Evolutionary conservation across 2,329 filamentous ascomycete genomes (phyloP), one percentile per base, ranked within the genome.

Genomic region (Albifimbria verrucaria): DNA sequence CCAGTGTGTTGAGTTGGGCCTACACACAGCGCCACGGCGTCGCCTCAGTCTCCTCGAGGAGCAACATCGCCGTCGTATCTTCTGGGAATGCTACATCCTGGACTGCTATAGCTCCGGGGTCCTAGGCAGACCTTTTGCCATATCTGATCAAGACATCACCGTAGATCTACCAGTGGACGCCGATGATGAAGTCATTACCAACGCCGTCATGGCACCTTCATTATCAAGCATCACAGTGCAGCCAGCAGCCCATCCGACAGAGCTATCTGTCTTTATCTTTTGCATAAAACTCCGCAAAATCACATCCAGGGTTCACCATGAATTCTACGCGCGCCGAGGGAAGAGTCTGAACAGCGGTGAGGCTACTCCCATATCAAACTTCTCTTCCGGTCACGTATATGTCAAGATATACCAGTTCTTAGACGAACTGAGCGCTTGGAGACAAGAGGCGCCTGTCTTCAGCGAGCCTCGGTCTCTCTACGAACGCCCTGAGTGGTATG

Each of bases 401-500:
- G 58, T 61, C 1, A 57, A 61, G 1, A 49, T 72, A 32, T 55
- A 65, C 22, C 52, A 62, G 4, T 62, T 74, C 1, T 57, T 72
- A 0, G 55, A 52, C 1, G 68, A 76, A 21, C 56, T 76, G 0
- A 58, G 70, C 3, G 26, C 53, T 2, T 77, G 73, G 73, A 66
- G 72, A 1, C 52, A 54, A 0, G 59, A 57, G 0, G 63, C 65
- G 0, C 74, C 73, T 0, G 22, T 64, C 0, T 72, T 71, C 25
- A 52, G 58, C 1, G 55, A 59, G 1, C 72, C 72, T 0, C 60
- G 59, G 5, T 70, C 68, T n/a, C 61, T 78, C 0, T 79, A 76
- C 39, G 69, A 78, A 51, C 66, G 65, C 6, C 62, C 68, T 9
- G 71, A 74, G 21, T 79, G 73, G 73, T 76, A 75, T 36, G 73